Evolutionary conservation across 2,329 filamentous ascomycete species (phyloP), one percentile per base, ranked within the genome.

Genomic region (Chaetomium globosum): DNA sequence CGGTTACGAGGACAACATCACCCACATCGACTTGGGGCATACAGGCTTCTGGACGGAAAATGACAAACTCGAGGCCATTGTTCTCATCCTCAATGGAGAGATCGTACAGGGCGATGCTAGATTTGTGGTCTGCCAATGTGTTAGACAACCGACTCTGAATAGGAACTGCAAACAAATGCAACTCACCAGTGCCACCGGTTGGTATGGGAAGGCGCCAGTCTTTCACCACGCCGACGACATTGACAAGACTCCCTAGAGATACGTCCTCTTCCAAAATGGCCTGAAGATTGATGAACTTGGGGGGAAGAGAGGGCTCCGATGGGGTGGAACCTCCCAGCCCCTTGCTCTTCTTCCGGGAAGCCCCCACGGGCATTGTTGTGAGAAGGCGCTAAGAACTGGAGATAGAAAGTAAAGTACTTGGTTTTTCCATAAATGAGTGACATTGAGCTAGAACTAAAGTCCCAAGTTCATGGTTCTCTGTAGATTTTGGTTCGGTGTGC

Each of bases 221-320:
- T 59, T 86, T 85, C 3, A 94, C 84, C 4, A 94, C 76, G 1
- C 92, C 93, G 59, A 92, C 83, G 49, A 95, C 77, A 76, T 80
- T 89, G 68, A 88, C 79, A 6, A 78, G 65, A 1, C 51, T 70
- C 31, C 73, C 68, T 30, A 70, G 19, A 9, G 69, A 55, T 54
- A 75, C 63, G 4, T 43, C 73, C 23, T 75, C 75, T 59, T 82
- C 76, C 66, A 87, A 71, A 23, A 86, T 73, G 33, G 80, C 74
- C 67, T 77, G 72, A 69, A 82, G 75, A 13, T 73, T 61, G 8
- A 64, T 71, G 70, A 85, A 85, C 46, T 76, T 76, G 1, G 74
- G 63, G 3, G 81, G 81, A 19, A 79, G 70, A 4, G 68, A 43
- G 19, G 65, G 63, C 21, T 67, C 63, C 16, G 48, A 30, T 13